phyloP scores from a whole-genome alignment of 129 eudicot genomes.

The Heracleum sosnowskyi region DNA sequence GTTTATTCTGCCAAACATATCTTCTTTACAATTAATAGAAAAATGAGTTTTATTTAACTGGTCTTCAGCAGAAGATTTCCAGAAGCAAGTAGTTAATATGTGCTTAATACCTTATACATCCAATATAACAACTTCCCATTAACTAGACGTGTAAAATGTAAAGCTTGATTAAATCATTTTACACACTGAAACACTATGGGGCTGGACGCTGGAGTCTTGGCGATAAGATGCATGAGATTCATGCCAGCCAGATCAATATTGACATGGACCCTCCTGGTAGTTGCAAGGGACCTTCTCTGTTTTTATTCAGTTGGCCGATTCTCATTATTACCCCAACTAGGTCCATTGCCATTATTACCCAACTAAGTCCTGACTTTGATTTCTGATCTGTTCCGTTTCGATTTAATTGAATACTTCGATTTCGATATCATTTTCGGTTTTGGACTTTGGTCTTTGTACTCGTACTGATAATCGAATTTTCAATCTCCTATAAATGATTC shows the following conservation, averaged over 20 bases:
- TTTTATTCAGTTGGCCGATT: background rate
- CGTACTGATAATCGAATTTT: too few species aligned
- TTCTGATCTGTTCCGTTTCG: background rate
- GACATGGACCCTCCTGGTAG: constrained; percentile 5
- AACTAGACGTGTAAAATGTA: background rate
- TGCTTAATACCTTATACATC: too few species aligned
- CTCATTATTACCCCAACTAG: background rate
- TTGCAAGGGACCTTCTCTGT: background rate
- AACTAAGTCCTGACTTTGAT: background rate
- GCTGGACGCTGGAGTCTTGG: background rate
- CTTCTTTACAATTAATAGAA: background rate
- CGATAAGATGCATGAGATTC: constrained; percentile 2
- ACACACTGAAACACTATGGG: background rate
- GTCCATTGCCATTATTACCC: background rate
- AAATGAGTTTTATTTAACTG: background rate
- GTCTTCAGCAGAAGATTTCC: background rate
- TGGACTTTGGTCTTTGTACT: too few species aligned
- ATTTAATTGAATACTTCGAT: background rate
- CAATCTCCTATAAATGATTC: too few species aligned
- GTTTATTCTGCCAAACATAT: background rate
- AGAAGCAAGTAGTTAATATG: background rate
- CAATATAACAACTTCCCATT: background rate
- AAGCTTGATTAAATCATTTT: background rate
- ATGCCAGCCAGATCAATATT: background rate
- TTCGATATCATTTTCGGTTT: too few species aligned